Evolutionary conservation across 768 basidiomycete genomes (phyloP).

Genomic region (button mushroom (Agaricus bisporus)): DNA sequence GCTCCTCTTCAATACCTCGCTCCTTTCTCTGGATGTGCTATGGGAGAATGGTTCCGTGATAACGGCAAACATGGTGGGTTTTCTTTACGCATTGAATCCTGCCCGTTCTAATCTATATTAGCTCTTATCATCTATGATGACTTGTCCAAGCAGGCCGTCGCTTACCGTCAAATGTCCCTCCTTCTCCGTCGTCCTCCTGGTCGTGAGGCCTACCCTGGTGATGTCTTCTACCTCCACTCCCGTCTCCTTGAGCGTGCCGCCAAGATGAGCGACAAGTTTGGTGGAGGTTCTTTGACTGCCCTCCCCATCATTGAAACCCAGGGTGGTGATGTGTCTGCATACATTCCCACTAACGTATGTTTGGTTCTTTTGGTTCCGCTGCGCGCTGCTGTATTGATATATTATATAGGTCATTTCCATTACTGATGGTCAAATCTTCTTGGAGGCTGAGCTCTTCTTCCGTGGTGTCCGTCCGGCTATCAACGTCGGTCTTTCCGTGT

Average conservation of each 20-base stretch:
- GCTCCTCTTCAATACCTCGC: constrained; percentile 99
- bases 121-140: constrained; percentile 99
- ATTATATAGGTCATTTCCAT: constrained; percentile 89
- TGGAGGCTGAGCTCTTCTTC: constrained; percentile 99
- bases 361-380: background rate
- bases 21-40: constrained; percentile 99
- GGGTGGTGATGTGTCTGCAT: constrained; percentile 99
- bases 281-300: constrained; percentile 97
- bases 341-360: constrained; percentile 89
- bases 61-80: constrained; percentile 95
- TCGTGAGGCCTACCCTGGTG: constrained; percentile 99
- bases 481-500: constrained; percentile 99
- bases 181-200: constrained; percentile 99
- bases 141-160: constrained; percentile 99
- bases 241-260: constrained; percentile 99
- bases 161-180: constrained; percentile 99
- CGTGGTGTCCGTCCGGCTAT: constrained; percentile 99
- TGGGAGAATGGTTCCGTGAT: constrained; percentile 99
- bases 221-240: constrained; percentile 99
- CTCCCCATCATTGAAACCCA: constrained; percentile 99
- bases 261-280: constrained; percentile 99
- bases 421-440: constrained; percentile 99
- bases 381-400: background rate
- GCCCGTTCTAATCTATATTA: constrained; percentile 20
- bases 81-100: background rate